Conservation (phyloP, 148 eudicot species). For the Beta vulgaris region DNA sequence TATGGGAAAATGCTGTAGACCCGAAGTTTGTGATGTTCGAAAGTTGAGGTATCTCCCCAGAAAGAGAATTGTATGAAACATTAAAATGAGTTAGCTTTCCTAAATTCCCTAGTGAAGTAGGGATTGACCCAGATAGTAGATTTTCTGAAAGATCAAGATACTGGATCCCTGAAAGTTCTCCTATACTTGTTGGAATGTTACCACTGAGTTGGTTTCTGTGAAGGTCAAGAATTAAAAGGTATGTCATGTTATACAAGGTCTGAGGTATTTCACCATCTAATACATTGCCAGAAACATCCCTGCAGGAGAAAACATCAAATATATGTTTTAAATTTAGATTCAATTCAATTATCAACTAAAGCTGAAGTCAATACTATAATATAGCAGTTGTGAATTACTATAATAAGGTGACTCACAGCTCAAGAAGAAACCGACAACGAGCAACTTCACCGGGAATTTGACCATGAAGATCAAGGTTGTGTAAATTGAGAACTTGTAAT, state of each 20-base stretch:
- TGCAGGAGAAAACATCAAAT: conserved; percentile 45
- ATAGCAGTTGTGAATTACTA: not conserved
- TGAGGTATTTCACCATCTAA: conserved; percentile 82
- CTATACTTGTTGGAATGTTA: conserved; percentile 60
- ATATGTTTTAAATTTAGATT: conserved; percentile 24
- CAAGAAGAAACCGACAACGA: conserved; percentile 80
- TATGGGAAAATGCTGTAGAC: conserved; percentile 62
- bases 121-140: conserved; percentile 68
- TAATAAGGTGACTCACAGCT: conserved; percentile 65
- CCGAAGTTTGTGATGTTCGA: conserved; percentile 58
- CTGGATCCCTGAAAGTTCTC: conserved; percentile 51
- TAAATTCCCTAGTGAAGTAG: conserved; percentile 53
- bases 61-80: conserved; percentile 68
- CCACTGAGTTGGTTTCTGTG: conserved; percentile 68
- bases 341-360: conserved; percentile 22
- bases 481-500: conserved; percentile 75
- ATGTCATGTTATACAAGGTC: conserved; percentile 67
- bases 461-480: conserved; percentile 64
- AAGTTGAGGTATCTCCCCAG: conserved; percentile 64
- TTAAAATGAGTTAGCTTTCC: conserved; percentile 61
- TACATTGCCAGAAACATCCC: conserved; percentile 85
- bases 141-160: conserved; percentile 75
- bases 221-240: conserved; percentile 72
- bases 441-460: conserved; percentile 60
- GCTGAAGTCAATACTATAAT: conserved; percentile 1